phyloP scores from a whole-genome alignment of 208 protist species.

The Trichomonas gallinae region DNA sequence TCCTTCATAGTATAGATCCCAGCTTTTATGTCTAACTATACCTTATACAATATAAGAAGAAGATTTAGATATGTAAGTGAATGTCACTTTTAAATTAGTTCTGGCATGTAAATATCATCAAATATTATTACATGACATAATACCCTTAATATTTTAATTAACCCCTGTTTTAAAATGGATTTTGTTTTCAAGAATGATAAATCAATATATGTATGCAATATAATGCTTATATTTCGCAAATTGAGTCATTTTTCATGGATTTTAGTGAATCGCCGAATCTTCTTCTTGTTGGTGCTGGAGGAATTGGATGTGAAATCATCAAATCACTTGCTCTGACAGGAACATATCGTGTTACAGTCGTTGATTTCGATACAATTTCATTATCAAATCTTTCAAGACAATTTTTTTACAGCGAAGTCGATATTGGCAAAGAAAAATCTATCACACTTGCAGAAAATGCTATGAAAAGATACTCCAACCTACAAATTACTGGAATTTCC shows the following conservation, averaged over 20 bases:
- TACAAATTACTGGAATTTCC: neutral
- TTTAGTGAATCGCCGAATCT: neutral
- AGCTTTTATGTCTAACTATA: too few species aligned
- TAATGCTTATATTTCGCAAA: too few species aligned
- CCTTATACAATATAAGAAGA: too few species aligned
- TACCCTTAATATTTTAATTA: too few species aligned
- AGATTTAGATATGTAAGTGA: too few species aligned
- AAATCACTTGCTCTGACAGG: neutral
- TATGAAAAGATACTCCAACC: neutral
- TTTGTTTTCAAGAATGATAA: too few species aligned
- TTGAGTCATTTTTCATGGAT: neutral
- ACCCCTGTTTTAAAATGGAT: too few species aligned
- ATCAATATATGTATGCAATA: too few species aligned
- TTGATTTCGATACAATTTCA: conserved; percentile 7
- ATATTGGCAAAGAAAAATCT: neutral
- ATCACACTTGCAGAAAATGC: neutral
- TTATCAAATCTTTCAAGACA: neutral
- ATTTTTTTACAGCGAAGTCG: neutral
- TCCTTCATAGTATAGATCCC: too few species aligned
- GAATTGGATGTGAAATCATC: neutral
- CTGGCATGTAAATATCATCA: too few species aligned
- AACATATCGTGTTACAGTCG: neutral
- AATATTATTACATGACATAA: too few species aligned
- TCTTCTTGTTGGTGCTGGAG: neutral
- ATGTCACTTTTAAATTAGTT: too few species aligned